phyloP scores from a whole-genome alignment of 352 stramenopile species.

The Globisporangium uncinulatum region DNA sequence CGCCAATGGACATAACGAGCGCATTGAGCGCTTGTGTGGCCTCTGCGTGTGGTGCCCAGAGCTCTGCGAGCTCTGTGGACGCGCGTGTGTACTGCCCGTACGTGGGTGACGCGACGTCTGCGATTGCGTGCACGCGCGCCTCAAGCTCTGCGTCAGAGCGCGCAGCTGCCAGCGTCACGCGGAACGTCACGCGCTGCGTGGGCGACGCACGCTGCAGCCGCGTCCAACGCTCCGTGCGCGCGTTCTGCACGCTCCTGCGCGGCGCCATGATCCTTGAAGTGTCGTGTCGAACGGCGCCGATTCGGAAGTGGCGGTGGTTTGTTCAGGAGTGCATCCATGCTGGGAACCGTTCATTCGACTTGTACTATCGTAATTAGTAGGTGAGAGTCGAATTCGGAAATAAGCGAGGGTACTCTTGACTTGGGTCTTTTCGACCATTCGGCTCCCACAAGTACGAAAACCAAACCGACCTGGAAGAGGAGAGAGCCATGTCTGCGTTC shows the following conservation, averaged over 20 bases:
- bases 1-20: conserved; percentile 15
- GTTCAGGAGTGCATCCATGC: not conserved
- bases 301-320: not conserved
- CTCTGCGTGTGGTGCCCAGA: conserved; percentile 28
- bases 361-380: not conserved
- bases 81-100: conserved; percentile 48
- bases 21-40: conserved; percentile 15
- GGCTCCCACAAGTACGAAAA: not conserved
- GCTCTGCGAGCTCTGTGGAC: conserved; percentile 24
- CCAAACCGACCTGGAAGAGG: not conserved
- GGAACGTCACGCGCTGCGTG: conserved; percentile 23
- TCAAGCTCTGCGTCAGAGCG: conserved; percentile 33
- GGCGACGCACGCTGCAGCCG: conserved; percentile 15
- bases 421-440: no score
- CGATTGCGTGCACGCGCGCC: conserved; percentile 28
- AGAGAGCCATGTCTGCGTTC: conserved; percentile 30
- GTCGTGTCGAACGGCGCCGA: not conserved
- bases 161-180: conserved; percentile 25
- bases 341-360: not conserved
- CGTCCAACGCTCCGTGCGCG: conserved; percentile 9
- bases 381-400: not conserved
- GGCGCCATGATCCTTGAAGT: not conserved
- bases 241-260: conserved; percentile 10
- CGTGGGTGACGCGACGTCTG: conserved; percentile 33
- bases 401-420: no score